Base-by-base conservation (phyloP, 2,329 filamentous ascomycete genomes). In the Esteya vermicola region DNA sequence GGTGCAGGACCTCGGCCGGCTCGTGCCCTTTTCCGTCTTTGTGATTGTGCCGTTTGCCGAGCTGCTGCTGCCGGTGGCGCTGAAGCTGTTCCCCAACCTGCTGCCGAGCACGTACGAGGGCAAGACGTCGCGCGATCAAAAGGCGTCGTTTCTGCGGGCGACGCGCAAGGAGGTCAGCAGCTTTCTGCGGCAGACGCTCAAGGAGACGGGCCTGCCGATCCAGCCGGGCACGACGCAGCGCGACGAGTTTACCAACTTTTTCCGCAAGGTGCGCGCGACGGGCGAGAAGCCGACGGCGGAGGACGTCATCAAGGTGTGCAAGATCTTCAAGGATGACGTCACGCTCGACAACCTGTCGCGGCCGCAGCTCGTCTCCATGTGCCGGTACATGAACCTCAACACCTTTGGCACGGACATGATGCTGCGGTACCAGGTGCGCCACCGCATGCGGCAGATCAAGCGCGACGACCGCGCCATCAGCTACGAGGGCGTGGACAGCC, bases 381-480 rank as follows among this genome's bases (percentile, higher is more conserved):
- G 91, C 70, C 81, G 85, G 45, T 98, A 98, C 67, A 88, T 98
- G 80, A 95, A 93, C 62, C 74, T 98, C 42, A 91, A 89, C 65
- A 89, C 86, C 1, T 95, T 96, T 53, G 91, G 91, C 48, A 96
- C 91, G 19, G 91, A 98, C 61, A 85, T 86, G 60, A 93, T 98
- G 82, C 78, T 98, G 38, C 84, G 91, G 41, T 98, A 98, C 64
- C 86, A 93, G 58, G 78, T 98, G 53, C 85, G 91, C 43, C 88
- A 96, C 63, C 84, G 89, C 47, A 98, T 98, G 91, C 78, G 89
- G 52, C 91, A 98, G 63, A 96, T 96, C 70, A 98, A 98, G 77
- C 81, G 89, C 47, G 91, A 98, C 55, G 91, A 98, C 63, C 80
- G 79, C 49, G 86, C 88, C 47, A 98, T 98, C 56, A 82, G 78